Conservation (phyloP, 768 basidiomycete genomes). For the Mycena olivaceomarginata region DNA sequence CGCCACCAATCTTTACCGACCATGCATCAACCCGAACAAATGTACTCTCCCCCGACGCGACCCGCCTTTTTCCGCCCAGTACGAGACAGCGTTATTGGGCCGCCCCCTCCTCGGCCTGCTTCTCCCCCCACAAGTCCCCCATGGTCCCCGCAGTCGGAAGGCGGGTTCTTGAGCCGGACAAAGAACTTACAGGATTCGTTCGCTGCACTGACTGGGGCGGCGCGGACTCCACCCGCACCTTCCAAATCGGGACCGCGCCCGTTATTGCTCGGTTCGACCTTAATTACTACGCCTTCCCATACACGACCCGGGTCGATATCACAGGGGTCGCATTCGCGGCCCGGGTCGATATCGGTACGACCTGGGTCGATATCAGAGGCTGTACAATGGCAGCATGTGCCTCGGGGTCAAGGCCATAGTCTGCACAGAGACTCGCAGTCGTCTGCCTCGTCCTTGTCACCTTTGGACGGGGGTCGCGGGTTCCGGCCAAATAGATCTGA, state of each 20-base stretch:
- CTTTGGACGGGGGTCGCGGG: slow-evolving; percentile 64
- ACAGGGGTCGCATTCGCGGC: not conserved
- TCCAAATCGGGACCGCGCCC: slow-evolving; percentile 79
- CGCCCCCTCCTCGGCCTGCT: slow-evolving; percentile 47
- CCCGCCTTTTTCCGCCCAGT: slow-evolving; percentile 76
- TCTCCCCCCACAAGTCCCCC: slow-evolving; percentile 59
- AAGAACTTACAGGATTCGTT: slow-evolving; percentile 66
- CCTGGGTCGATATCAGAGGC: slow-evolving; percentile 57
- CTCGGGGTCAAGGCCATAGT: slow-evolving; percentile 60
- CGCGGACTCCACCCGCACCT: slow-evolving; percentile 54
- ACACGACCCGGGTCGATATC: not conserved
- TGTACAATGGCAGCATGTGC: slow-evolving; percentile 70
- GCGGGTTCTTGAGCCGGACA: slow-evolving; percentile 60
- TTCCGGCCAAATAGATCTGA: slow-evolving; percentile 65
- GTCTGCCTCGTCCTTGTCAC: slow-evolving; percentile 78
- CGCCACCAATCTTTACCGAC: slow-evolving; percentile 65
- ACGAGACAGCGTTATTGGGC: slow-evolving; percentile 71
- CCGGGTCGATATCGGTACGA: slow-evolving; percentile 1
- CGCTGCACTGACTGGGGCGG: slow-evolving; percentile 59
- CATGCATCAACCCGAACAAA: slow-evolving; percentile 53
- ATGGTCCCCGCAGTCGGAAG: slow-evolving; percentile 49
- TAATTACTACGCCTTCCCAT: slow-evolving; percentile 58
- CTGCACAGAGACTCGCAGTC: slow-evolving; percentile 76
- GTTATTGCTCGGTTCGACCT: slow-evolving; percentile 73
- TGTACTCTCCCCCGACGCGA: slow-evolving; percentile 73